phyloP scores from a whole-genome alignment of 805 yeast species.

The Lipomyces oligophaga region DNA sequence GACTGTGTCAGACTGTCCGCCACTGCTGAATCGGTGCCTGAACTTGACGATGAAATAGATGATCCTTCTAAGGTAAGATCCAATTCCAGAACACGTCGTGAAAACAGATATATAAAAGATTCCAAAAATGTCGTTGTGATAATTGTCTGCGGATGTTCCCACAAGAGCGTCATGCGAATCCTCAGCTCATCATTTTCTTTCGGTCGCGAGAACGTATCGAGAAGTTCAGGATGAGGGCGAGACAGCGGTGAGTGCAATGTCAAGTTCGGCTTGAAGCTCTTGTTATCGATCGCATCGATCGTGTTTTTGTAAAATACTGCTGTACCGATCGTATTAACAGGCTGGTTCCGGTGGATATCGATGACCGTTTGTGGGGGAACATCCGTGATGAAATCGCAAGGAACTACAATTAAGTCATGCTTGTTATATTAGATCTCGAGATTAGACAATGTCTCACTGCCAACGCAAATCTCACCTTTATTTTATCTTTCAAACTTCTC shows the following conservation, averaged over 20 bases:
- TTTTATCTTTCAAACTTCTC: conserved; percentile 42
- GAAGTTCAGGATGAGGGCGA: conserved; percentile 44
- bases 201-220: conserved; percentile 64
- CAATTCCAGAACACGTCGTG: conserved; percentile 47
- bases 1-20: not conserved
- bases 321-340: conserved; percentile 65
- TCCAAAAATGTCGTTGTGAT: conserved; percentile 75
- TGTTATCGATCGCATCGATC: conserved; percentile 75
- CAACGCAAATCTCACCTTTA: conserved; percentile 31
- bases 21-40: not conserved
- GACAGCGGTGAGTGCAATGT: conserved; percentile 40
- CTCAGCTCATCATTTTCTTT: conserved; percentile 53
- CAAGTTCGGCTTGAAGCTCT: conserved; percentile 44
- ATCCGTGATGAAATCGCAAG: conserved; percentile 92
- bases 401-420: conserved; percentile 71
- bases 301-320: conserved; percentile 71
- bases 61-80: conserved; percentile 1
- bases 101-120: conserved; percentile 66
- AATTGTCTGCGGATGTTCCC: conserved; percentile 78
- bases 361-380: conserved; percentile 84
- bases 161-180: conserved; percentile 79
- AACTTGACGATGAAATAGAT: not conserved
- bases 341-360: conserved; percentile 74
- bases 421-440: conserved; percentile 13
- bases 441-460: too few relatives aligned